These are phyloP conservation scores for Sphaerulina musiva DNA, from an alignment of 2,329 filamentous ascomycete species.

Conservation along the genomic window DNA sequence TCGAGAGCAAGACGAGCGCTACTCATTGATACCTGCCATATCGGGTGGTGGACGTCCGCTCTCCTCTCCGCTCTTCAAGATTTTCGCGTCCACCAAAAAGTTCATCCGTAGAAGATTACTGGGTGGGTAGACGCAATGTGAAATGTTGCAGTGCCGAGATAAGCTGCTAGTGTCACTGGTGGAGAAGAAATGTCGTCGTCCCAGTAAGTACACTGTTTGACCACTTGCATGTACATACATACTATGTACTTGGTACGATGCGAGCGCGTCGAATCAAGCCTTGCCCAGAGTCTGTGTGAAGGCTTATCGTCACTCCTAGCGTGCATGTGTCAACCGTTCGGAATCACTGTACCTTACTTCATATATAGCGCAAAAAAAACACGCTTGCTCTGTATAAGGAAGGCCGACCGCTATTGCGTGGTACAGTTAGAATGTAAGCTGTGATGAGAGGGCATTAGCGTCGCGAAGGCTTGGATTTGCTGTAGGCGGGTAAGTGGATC, in stretches of 20 bases:
- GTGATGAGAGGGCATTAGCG: slow-evolving; percentile 2
- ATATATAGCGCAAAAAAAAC: not conserved
- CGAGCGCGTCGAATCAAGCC: not conserved
- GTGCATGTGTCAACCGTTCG: not conserved
- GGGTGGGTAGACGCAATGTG: not conserved
- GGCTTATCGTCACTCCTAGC: slow-evolving; percentile 2
- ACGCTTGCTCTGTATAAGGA: slow-evolving; percentile 2
- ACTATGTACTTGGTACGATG: too few relatives aligned
- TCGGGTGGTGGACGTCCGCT: not conserved
- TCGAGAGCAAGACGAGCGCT: not conserved
- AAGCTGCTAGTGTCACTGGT: not conserved
- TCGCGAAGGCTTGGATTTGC: not conserved
- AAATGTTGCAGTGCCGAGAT: not conserved
- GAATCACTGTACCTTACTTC: too few relatives aligned
- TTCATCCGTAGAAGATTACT: too few relatives aligned
- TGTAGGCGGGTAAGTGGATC: not conserved
- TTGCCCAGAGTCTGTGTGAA: not conserved
- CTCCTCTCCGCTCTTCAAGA: not conserved
- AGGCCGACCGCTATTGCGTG: not conserved
- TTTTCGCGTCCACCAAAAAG: not conserved
- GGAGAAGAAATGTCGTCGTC: not conserved
- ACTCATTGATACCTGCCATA: slow-evolving; percentile 7
- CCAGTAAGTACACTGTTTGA: too few relatives aligned
- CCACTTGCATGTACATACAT: too few relatives aligned
- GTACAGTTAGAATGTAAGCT: not conserved